These are phyloP conservation scores for Lactarius pseudohatsudake DNA, from an alignment of 768 basidiomycete species.

Conservation along the genomic window DNA sequence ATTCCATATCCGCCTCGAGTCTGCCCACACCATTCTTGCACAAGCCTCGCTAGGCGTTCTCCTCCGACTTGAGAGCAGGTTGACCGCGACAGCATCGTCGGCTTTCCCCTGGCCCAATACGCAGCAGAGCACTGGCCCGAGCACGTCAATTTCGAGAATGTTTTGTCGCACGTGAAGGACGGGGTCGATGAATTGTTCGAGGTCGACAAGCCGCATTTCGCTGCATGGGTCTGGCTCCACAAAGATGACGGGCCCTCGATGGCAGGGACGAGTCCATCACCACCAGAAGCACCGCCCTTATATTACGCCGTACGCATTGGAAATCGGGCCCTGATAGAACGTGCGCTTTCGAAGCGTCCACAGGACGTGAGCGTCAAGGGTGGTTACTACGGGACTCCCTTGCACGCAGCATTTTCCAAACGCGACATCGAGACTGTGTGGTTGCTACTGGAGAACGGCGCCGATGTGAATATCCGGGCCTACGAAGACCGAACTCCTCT, in stretches of 20 bases:
- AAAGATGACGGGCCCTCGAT: background rate
- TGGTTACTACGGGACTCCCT: background rate
- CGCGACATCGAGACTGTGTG: background rate
- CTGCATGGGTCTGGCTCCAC: background rate
- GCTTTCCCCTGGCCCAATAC: background rate
- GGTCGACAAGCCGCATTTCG: background rate
- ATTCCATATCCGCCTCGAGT: background rate
- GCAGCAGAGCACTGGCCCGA: background rate
- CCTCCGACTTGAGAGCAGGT: background rate
- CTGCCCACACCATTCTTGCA: background rate
- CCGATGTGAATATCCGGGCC: background rate
- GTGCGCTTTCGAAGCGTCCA: background rate
- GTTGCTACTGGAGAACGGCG: background rate
- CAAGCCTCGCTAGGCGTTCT: background rate
- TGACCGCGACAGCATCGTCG: background rate
- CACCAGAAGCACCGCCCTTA: background rate
- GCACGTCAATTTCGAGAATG: background rate
- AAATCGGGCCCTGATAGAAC: background rate
- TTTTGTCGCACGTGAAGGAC: background rate
- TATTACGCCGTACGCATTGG: background rate
- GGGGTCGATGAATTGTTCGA: background rate
- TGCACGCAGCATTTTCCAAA: background rate
- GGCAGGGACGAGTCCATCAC: background rate
- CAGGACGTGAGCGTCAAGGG: background rate
- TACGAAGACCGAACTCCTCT: background rate